phyloP scores from a whole-genome alignment of 768 basidiomycete species.

The Leucosporidium scottii region DNA sequence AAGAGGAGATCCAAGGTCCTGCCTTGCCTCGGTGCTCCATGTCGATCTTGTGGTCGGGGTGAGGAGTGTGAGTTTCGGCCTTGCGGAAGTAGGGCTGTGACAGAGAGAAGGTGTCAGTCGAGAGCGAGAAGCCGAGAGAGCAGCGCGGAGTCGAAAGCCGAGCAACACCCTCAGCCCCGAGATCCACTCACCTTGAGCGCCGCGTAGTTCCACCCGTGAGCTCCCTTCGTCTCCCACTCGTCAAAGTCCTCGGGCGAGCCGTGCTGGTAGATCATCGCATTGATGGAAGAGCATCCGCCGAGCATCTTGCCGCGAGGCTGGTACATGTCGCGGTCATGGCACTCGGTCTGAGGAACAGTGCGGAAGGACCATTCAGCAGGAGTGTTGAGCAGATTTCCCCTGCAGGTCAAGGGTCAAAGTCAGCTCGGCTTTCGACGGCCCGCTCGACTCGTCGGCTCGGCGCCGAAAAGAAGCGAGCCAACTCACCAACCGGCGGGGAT shows the following conservation, averaged over 20 bases:
- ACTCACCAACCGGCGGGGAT: slow-evolving; percentile 29
- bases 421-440: no score
- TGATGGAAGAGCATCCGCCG: slow-evolving; percentile 20
- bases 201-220: slow-evolving; percentile 23
- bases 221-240: slow-evolving; percentile 25
- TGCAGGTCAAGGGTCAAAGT: no score
- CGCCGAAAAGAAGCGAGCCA: no score
- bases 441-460: no score
- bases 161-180: no score
- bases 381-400: not conserved
- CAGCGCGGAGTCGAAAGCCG: no score
- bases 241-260: slow-evolving; percentile 32
- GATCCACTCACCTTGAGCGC: not conserved
- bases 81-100: slow-evolving; percentile 31
- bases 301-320: slow-evolving; percentile 34
- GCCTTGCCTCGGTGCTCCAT: slow-evolving; percentile 16
- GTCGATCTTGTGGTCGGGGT: slow-evolving; percentile 21
- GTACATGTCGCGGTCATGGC: slow-evolving; percentile 17
- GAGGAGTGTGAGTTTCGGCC: slow-evolving; percentile 23
- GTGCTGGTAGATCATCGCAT: slow-evolving; percentile 29
- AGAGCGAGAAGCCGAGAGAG: no score
- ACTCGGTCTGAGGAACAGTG: slow-evolving; percentile 10
- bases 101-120: no score
- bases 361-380: slow-evolving; percentile 26
- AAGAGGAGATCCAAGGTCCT: slow-evolving; percentile 12